Conservation (phyloP, 768 basidiomycete genomes). For the Pisolithus orientalis region DNA sequence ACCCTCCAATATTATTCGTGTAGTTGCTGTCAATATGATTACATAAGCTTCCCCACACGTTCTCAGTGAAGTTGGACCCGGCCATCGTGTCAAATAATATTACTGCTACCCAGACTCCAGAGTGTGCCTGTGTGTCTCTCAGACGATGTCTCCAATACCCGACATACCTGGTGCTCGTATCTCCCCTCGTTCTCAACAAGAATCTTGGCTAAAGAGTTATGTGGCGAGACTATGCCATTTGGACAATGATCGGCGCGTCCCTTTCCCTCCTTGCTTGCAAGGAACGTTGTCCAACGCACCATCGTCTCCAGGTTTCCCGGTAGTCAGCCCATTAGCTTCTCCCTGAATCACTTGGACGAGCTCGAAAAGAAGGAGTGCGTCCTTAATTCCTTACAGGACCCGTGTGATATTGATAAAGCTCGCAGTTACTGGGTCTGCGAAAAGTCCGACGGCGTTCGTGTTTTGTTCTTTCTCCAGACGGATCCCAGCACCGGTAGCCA, state of each 20-base stretch:
- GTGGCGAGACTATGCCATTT: constrained; percentile 64
- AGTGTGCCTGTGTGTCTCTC: neutral
- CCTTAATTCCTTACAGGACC: neutral
- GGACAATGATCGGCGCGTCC: constrained; percentile 54
- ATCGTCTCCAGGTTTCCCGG: constrained; percentile 73
- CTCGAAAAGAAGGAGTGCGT: constrained; percentile 78
- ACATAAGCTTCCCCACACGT: neutral
- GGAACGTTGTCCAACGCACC: neutral
- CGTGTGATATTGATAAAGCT: constrained; percentile 8
- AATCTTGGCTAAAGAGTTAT: constrained; percentile 54
- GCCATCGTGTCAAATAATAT: neutral
- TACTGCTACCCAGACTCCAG: too few species aligned
- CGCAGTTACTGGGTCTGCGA: constrained; percentile 97
- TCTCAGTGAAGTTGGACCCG: neutral
- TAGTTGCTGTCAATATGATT: neutral
- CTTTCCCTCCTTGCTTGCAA: neutral
- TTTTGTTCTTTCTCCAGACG: constrained; percentile 74
- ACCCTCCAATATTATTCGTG: too few species aligned
- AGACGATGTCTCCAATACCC: constrained; percentile 50
- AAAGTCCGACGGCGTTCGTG: constrained; percentile 93
- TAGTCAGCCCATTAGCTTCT: constrained; percentile 92
- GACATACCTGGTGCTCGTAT: constrained; percentile 65
- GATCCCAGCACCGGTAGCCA: constrained; percentile 48
- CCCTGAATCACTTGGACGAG: constrained; percentile 56
- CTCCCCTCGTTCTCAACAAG: constrained; percentile 50